Conservation (phyloP, 805 yeast genomes). For the Clavispora santaluciae region DNA sequence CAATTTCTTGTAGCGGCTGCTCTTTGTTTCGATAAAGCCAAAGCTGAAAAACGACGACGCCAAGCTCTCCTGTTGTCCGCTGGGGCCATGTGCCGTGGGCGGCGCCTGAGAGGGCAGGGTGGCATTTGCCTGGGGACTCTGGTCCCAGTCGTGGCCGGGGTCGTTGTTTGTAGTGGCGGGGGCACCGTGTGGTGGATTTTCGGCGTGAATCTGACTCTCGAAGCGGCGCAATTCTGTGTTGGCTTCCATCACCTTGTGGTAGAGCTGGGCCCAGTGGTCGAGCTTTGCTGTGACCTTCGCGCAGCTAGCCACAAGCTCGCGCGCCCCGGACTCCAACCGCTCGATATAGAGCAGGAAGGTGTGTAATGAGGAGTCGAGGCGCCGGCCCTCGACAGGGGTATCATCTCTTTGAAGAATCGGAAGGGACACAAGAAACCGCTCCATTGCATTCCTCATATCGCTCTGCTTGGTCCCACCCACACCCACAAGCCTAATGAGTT, state of each 20-base stretch:
- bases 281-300: slow-evolving; percentile 19
- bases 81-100: not conserved
- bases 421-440: slow-evolving; percentile 9
- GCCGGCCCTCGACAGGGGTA: not conserved
- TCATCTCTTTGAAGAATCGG: not conserved
- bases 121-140: no score
- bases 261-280: slow-evolving; percentile 27
- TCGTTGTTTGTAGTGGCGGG: slow-evolving; percentile 6
- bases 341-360: slow-evolving; percentile 9
- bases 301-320: slow-evolving; percentile 22
- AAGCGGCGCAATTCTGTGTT: slow-evolving; percentile 26
- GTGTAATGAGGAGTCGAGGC: slow-evolving; percentile 5
- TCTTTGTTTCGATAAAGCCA: slow-evolving; percentile 49
- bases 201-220: slow-evolving; percentile 18
- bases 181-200: no score
- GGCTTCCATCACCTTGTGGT: slow-evolving; percentile 21
- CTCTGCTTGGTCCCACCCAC: slow-evolving; percentile 29
- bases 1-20: slow-evolving; percentile 42
- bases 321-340: slow-evolving; percentile 23
- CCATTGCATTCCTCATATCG: slow-evolving; percentile 25
- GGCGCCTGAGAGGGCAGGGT: not conserved
- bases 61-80: slow-evolving; percentile 1
- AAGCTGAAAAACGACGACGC: slow-evolving; percentile 27
- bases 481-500: slow-evolving; percentile 32
- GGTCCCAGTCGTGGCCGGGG: not conserved